These are phyloP conservation scores for Ceratocystiopsis brevicomis DNA, from an alignment of 2,329 filamentous ascomycete genomes.

Conservation along the genomic window DNA sequence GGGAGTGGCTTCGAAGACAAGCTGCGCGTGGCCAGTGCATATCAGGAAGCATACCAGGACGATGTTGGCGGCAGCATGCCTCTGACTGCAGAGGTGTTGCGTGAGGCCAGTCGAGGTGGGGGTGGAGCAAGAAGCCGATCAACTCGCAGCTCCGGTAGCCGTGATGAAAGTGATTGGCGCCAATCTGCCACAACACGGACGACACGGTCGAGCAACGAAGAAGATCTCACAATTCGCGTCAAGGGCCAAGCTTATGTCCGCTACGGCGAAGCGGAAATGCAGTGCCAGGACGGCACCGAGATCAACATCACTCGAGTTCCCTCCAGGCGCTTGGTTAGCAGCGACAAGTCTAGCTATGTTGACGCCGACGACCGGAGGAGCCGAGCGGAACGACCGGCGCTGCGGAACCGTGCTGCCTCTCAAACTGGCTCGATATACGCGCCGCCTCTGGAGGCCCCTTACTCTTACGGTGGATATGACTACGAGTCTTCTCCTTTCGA, in stretches of 20 bases:
- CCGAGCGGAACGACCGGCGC: conserved; percentile 26
- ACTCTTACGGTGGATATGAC: conserved; percentile 8
- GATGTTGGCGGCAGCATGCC: conserved; percentile 25
- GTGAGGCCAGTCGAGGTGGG: conserved; percentile 28
- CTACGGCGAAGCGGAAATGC: conserved; percentile 37
- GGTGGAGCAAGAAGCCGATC: conserved; percentile 31
- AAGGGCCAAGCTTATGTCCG: conserved; percentile 36
- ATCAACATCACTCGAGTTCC: conserved; percentile 27
- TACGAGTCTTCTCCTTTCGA: conserved; percentile 5
- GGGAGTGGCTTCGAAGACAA: conserved; percentile 22
- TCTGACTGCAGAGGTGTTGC: conserved; percentile 37
- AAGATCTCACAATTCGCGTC: conserved; percentile 43
- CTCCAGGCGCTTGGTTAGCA: conserved; percentile 14
- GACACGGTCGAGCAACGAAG: conserved; percentile 35
- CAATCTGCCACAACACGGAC: conserved; percentile 43
- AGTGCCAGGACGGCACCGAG: conserved; percentile 38
- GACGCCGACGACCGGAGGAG: conserved; percentile 30
- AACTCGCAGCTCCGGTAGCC: conserved; percentile 39
- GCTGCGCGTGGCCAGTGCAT: conserved; percentile 24
- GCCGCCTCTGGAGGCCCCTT: conserved; percentile 11
- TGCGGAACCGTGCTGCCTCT: conserved; percentile 28
- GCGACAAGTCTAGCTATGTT: conserved; percentile 31
- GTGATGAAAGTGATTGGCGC: conserved; percentile 43
- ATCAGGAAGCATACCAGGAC: conserved; percentile 27
- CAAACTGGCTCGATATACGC: conserved; percentile 26